A percentile compares a stretch with the other conserved stretches of the same genome.
Evolutionary conservation across 352 stramenopile genomes (phyloP).

Genomic region (Phytophthora citrophthora): DNA sequence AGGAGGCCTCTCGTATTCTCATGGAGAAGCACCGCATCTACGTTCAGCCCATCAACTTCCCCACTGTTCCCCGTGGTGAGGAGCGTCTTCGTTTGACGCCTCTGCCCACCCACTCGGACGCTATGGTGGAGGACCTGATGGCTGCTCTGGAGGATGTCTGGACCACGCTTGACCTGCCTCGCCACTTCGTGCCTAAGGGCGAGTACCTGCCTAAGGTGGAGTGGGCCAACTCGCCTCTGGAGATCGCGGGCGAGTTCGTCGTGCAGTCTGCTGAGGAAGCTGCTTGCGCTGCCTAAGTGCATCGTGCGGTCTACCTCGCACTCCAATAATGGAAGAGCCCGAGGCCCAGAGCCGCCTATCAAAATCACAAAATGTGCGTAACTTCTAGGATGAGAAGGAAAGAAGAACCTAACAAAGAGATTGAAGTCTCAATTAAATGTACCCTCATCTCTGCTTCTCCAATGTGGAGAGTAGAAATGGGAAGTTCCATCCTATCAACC

Average conservation of each 20-base stretch:
- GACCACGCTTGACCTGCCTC: conserved; percentile 82
- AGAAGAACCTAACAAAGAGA: conserved; percentile 22
- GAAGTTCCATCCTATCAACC: conserved; percentile 31
- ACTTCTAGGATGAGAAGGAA: conserved; percentile 30
- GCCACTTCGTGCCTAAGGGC: conserved; percentile 62
- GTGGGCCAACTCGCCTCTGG: conserved; percentile 69
- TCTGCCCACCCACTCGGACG: conserved; percentile 85
- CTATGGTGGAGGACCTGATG: conserved; percentile 90
- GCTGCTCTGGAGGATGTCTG: conserved; percentile 86
- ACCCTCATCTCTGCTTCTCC: conserved; percentile 19
- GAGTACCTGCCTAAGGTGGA: conserved; percentile 84
- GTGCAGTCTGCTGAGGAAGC: conserved; percentile 37
- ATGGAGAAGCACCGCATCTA: conserved; percentile 93
- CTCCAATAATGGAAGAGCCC: conserved; percentile 24
- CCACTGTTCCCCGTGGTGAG: conserved; percentile 87
- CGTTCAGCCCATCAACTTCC: conserved; percentile 94
- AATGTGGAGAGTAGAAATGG: conserved; percentile 12
- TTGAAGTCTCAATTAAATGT: conserved; percentile 33
- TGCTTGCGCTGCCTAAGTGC: conserved; percentile 42
- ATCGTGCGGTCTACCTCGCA: conserved; percentile 8
- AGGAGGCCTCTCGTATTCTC: conserved; percentile 89
- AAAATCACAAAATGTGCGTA: conserved; percentile 33
- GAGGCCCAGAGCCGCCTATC: conserved; percentile 3
- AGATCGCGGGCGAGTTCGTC: conserved; percentile 53
- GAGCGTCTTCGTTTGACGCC: conserved; percentile 91